A percentile compares a stretch with the other conserved stretches of the same genome.
Conservation (phyloP, 2,329 filamentous ascomycete species). For the Metarhizium album region DNA sequence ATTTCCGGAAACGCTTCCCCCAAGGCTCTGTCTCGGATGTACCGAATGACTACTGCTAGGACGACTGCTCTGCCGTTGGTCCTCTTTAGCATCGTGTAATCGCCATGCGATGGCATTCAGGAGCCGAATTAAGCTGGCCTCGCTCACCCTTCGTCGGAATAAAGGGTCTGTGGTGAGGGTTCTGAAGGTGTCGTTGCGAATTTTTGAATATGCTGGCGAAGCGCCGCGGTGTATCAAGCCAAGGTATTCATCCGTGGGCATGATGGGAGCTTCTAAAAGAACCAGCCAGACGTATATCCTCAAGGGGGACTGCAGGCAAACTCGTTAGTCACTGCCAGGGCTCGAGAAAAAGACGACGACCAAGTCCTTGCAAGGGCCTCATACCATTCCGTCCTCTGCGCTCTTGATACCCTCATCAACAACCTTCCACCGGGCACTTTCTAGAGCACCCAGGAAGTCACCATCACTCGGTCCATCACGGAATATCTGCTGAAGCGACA, state of each 20-base stretch:
- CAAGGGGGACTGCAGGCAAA: slow-evolving; percentile 60
- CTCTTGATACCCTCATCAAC: slow-evolving; percentile 66
- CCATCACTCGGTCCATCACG: slow-evolving; percentile 69
- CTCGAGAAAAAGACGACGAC: background rate
- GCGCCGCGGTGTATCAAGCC: slow-evolving; percentile 83
- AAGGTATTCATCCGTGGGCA: slow-evolving; percentile 82
- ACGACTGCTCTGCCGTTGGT: slow-evolving; percentile 26
- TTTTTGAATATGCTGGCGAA: slow-evolving; percentile 92
- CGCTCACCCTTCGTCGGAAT: slow-evolving; percentile 88
- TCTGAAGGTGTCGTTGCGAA: slow-evolving; percentile 95
- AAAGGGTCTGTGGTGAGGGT: slow-evolving; percentile 95
- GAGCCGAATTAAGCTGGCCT: slow-evolving; percentile 86
- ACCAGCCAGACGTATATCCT: slow-evolving; percentile 96
- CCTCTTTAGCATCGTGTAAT: slow-evolving; percentile 65
- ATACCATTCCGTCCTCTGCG: slow-evolving; percentile 73
- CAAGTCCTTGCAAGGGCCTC: background rate
- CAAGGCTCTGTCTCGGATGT: slow-evolving; percentile 20
- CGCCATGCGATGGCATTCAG: slow-evolving; percentile 94
- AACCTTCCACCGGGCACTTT: slow-evolving; percentile 62
- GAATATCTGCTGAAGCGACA: slow-evolving; percentile 64
- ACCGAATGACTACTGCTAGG: slow-evolving; percentile 28
- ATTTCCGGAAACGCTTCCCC: slow-evolving; percentile 24
- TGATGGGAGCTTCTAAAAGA: slow-evolving; percentile 74
- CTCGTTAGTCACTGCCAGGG: background rate
- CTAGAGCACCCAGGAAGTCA: slow-evolving; percentile 54